A percentile compares a stretch with the other conserved stretches of the same genome.
Evolutionary conservation across 805 yeast genomes (phyloP).

Genomic region (Wickerhamiella hasegawae): DNA sequence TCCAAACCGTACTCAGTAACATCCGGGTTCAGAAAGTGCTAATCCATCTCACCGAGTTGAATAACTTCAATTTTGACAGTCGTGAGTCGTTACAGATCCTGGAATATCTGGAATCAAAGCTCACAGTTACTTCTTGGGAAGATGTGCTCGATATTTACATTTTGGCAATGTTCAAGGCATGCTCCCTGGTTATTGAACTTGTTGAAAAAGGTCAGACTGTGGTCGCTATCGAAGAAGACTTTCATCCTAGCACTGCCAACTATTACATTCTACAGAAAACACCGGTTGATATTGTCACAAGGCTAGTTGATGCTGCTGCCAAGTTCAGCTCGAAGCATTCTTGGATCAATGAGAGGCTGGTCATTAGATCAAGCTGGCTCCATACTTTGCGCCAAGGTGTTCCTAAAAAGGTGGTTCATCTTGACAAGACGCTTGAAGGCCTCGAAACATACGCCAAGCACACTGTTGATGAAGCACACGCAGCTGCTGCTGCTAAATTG

Average conservation of each 20-base stretch:
- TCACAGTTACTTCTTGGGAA: constrained; percentile 7
- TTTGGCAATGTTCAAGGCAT: constrained; percentile 15
- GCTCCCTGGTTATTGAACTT: constrained; percentile 9
- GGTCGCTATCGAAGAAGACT: constrained; percentile 22
- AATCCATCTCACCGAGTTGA: constrained; percentile 14
- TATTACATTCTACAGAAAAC: constrained; percentile 25
- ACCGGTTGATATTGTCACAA: constrained; percentile 12
- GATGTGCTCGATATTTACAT: constrained; percentile 13
- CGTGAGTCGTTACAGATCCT: not conserved
- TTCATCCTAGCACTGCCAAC: constrained; percentile 35
- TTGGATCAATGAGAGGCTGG: constrained; percentile 43
- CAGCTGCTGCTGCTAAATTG: not conserved
- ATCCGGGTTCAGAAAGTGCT: constrained; percentile 51
- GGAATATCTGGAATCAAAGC: constrained; percentile 1
- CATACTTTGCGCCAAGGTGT: constrained; percentile 11
- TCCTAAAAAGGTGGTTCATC: constrained; percentile 7
- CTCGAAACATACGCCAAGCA: constrained; percentile 2
- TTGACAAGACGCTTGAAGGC: constrained; percentile 6
- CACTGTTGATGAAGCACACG: constrained; percentile 1
- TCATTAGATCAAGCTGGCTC: constrained; percentile 13
- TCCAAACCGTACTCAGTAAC: constrained; percentile 67
- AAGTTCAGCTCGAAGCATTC: constrained; percentile 23
- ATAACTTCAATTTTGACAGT: not conserved
- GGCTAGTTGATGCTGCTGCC: constrained; percentile 35
- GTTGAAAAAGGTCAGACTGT: constrained; percentile 11